Percentiles rank a stretch among this genome's conserved stretches.
Evolutionary conservation across 805 yeast genomes (phyloP).

Genomic region (Saccharomycopsis schoenii): DNA sequence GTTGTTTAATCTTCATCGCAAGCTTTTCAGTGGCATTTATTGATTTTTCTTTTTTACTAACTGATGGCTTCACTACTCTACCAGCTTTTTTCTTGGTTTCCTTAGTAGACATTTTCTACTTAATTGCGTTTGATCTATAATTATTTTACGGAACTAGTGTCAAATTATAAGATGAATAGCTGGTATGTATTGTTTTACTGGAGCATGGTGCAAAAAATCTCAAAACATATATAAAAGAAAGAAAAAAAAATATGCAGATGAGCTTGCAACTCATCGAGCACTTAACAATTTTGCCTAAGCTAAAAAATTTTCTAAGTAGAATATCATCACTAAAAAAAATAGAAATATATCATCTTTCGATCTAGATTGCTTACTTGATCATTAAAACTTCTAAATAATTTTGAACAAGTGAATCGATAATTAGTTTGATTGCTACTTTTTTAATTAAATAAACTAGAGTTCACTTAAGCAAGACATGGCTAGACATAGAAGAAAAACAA

Average conservation of each 20-base stretch:
- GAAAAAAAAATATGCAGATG: background rate
- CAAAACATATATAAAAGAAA: background rate
- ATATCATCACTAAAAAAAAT: no score
- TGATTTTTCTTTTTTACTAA: constrained; percentile 21
- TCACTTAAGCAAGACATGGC: constrained; percentile 31
- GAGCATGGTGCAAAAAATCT: no score
- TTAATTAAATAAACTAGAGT: background rate
- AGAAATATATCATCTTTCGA: no score
- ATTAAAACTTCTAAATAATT: no score
- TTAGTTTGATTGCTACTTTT: background rate
- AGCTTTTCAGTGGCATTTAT: constrained; percentile 33
- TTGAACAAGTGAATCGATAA: background rate
- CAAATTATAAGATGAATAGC: no score
- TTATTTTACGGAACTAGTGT: background rate
- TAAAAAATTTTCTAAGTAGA: background rate
- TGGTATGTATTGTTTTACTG: no score
- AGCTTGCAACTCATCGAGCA: background rate
- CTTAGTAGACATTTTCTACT: background rate
- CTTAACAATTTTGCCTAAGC: background rate
- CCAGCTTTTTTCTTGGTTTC: constrained; percentile 7
- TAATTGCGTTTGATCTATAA: background rate
- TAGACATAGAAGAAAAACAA: constrained; percentile 53
- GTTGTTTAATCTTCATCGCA: constrained; percentile 45
- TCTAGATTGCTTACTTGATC: no score
- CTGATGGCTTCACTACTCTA: constrained; percentile 7